These are phyloP conservation scores for Linum usitatissimum DNA, from an alignment of 345 rosid genomes.

Conservation along the genomic window DNA sequence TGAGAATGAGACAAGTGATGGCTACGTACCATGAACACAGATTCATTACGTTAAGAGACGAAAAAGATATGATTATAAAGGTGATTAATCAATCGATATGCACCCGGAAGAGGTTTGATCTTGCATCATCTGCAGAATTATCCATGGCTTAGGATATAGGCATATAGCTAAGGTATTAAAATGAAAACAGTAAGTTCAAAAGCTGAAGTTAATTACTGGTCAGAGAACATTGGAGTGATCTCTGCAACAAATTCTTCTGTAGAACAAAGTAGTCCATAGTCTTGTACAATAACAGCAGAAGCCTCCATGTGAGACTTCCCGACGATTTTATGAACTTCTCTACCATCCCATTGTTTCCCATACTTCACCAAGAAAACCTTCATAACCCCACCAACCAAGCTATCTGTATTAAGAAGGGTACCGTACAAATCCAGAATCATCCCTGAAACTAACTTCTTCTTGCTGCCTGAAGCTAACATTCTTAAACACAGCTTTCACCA, in stretches of 20 bases:
- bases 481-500: background rate
- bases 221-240: slow-evolving; percentile 47
- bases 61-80: slow-evolving; percentile 45
- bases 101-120: slow-evolving; percentile 80
- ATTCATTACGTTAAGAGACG: too few relatives aligned
- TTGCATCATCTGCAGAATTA: slow-evolving; percentile 43
- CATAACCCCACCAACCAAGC: slow-evolving; percentile 48
- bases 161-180: background rate
- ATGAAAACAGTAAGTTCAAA: background rate
- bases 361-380: slow-evolving; percentile 48
- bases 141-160: background rate
- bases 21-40: too few relatives aligned
- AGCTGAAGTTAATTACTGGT: slow-evolving; percentile 31
- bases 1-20: too few relatives aligned
- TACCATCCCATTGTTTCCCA: slow-evolving; percentile 93
- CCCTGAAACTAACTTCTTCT: slow-evolving; percentile 37
- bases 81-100: slow-evolving; percentile 63
- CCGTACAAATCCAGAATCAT: slow-evolving; percentile 77
- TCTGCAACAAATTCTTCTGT: slow-evolving; percentile 54
- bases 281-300: slow-evolving; percentile 68
- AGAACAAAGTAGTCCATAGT: slow-evolving; percentile 67
- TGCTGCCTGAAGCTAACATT: background rate
- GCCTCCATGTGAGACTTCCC: slow-evolving; percentile 76
- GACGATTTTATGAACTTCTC: slow-evolving; percentile 47
- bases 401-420: slow-evolving; percentile 60